These are phyloP conservation scores for Arxiozyma telluris DNA, from an alignment of 1,139 yeast species.

Conservation along the genomic window DNA sequence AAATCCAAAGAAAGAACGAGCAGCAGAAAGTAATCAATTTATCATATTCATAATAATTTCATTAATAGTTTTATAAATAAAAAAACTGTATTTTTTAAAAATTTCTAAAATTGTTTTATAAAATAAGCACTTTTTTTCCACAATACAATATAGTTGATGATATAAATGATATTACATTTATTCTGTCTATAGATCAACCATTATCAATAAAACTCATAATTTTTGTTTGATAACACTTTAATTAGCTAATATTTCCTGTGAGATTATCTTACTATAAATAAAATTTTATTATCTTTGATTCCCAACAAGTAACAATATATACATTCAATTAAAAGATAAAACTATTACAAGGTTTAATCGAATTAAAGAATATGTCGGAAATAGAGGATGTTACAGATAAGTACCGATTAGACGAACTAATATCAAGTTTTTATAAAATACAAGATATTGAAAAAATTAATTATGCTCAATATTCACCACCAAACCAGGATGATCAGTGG, in stretches of 20 bases:
- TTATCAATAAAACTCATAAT: too few relatives aligned
- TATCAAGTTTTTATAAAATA: conserved; percentile 26
- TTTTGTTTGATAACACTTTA: too few relatives aligned
- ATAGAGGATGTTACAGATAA: conserved; percentile 2
- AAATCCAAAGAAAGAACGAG: background rate
- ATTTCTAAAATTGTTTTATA: too few relatives aligned
- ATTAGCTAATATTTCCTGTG: background rate
- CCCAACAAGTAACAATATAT: background rate
- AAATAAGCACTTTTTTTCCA: too few relatives aligned
- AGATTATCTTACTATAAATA: too few relatives aligned
- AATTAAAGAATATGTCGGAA: background rate
- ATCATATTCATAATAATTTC: too few relatives aligned
- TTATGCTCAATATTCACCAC: conserved; percentile 28
- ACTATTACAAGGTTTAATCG: background rate
- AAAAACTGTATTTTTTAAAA: too few relatives aligned
- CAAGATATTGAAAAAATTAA: conserved; percentile 26
- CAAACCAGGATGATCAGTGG: conserved; percentile 32
- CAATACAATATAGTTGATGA: background rate
- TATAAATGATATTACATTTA: background rate
- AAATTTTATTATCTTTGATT: too few relatives aligned
- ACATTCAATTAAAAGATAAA: too few relatives aligned
- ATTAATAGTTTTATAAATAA: too few relatives aligned
- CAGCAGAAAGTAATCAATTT: background rate
- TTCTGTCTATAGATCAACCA: too few relatives aligned
- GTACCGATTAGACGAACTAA: conserved; percentile 19